phyloP scores from a whole-genome alignment of 306 rosid species.

The Mucuna pruriens region DNA sequence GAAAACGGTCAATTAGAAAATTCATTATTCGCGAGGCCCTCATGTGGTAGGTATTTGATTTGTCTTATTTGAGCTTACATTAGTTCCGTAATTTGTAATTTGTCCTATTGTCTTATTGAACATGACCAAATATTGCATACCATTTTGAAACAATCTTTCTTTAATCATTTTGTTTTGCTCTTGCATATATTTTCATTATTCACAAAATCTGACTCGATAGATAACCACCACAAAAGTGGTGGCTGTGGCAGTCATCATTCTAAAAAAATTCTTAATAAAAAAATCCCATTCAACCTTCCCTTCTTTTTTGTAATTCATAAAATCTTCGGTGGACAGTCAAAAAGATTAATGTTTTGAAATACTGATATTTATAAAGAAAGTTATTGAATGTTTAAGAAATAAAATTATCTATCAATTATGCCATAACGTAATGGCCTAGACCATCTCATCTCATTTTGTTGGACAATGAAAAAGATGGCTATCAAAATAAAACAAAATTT shows the following conservation, averaged over 20 bases:
- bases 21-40: conserved; percentile 1
- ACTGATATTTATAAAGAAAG: too few relatives aligned
- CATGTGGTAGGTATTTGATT: conserved; percentile 36
- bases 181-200: background rate
- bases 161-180: conserved; percentile 5
- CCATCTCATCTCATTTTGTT: background rate
- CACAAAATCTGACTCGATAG: background rate
- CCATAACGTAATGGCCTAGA: too few relatives aligned
- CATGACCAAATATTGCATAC: conserved; percentile 1
- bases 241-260: conserved; percentile 2
- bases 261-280: background rate
- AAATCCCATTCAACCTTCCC: too few relatives aligned
- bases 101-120: conserved; percentile 26
- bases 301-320: too few relatives aligned
- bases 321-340: too few relatives aligned
- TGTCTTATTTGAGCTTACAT: conserved; percentile 16
- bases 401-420: too few relatives aligned
- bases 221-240: background rate
- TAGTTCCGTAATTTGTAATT: background rate
- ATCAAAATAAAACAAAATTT: background rate
- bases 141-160: conserved; percentile 4
- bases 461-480: background rate
- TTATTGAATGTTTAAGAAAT: too few relatives aligned
- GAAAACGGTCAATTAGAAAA: background rate
- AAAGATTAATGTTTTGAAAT: too few relatives aligned